Evolutionary conservation across 805 yeast genomes (phyloP), one percentile per base, ranked within the genome.

Genomic region (Starmerella potacharoeniae): DNA sequence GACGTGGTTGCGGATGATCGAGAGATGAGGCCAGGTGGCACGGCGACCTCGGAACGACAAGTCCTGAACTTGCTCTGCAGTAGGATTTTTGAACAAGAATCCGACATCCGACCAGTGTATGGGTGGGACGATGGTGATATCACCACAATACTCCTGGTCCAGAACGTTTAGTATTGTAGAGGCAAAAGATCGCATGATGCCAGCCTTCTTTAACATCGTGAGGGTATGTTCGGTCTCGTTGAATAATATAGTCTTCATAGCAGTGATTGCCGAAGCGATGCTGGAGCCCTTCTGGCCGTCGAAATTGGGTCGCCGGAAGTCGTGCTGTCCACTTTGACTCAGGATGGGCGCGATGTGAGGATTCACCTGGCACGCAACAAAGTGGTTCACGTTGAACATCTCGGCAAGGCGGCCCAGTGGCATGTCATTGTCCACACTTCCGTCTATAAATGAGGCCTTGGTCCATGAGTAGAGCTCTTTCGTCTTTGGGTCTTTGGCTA

Each of bases 381-480:
- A 90, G 68, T 93, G 96, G 67, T 93, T 95, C 34, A 93, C 96
- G 65, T 93, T 91, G 68, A 93, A 93, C 96, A 93, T 89, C 66
- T 93, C 98, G 22, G 95, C 84, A 28, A 93, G 73, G 61, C 97
- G 77, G 1, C 95, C 77, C 31, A 89, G 83, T 4, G 99, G 99
- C 52, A 93, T 71, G 68, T 93, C 99, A 59, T 87, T 86, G 65
- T 91, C 95, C 7, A 93, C 96, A 0, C 96, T 88, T 0, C 99
- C 99, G 69, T 93, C 99, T 34, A 93, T 90, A 69, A 85, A 93
- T 0, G 87, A 76, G 17, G 83, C 76, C 56, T 86, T 83, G 53
- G 81, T 79, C 97, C 97, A 93, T 62, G 88, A 88, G 55, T 79
- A 82, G 3, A 81, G 76, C 53, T 76, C 79, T 16, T 86, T 86